A percentile compares a stretch with the other conserved stretches of the same genome.
Conservation (phyloP, 2,329 filamentous ascomycete species). For the Rosellinia necatrix region DNA sequence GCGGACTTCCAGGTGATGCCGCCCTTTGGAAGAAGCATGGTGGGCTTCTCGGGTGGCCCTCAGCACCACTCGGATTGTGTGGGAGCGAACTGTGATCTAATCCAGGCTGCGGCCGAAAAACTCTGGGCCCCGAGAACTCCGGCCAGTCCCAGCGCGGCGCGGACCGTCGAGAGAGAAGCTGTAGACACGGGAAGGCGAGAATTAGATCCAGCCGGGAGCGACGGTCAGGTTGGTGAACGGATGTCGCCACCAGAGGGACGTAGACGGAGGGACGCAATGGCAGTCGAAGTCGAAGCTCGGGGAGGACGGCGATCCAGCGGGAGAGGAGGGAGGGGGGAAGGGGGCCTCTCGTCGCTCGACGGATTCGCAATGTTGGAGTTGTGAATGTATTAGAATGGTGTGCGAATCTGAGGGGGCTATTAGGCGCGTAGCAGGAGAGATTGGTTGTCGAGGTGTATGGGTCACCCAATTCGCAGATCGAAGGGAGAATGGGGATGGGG, state of each 20-base stretch:
- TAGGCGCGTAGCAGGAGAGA: background rate
- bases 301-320: background rate
- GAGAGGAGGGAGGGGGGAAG: background rate
- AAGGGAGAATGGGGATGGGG: no score
- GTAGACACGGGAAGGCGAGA: background rate
- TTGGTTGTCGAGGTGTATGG: conserved; percentile 5
- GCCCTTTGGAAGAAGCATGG: conserved; percentile 89
- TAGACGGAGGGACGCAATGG: no score
- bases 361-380: background rate
- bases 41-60: conserved; percentile 48
- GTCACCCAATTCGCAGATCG: background rate
- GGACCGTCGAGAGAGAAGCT: background rate
- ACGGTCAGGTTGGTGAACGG: background rate
- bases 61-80: conserved; percentile 45
- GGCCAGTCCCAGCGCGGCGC: background rate
- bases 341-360: conserved; percentile 2
- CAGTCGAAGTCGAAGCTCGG: conserved; percentile 2
- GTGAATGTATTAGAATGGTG: background rate
- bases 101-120: background rate
- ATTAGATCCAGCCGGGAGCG: background rate
- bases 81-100: conserved; percentile 20
- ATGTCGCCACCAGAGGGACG: conserved; percentile 14
- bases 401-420: background rate
- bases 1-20: conserved; percentile 93
- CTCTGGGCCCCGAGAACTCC: background rate